Evolutionary conservation across 2,329 filamentous ascomycete genomes (phyloP), one percentile per base, ranked within the genome.

Genomic region (Verticillium tricorpus): DNA sequence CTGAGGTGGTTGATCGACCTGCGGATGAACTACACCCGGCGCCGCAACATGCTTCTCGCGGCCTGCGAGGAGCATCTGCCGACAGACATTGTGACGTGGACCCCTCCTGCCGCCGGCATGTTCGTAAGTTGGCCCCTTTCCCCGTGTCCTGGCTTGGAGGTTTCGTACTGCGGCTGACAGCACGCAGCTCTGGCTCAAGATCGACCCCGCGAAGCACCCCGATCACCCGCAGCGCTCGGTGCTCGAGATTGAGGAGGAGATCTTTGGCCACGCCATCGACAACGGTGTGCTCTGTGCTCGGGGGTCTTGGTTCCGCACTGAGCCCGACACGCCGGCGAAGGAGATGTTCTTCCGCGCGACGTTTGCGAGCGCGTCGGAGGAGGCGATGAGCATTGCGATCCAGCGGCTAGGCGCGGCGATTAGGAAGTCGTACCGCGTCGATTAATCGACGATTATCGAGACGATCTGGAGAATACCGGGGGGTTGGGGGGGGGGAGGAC

Each of bases 291-390:
- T 99, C 56, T 82, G 95, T 2, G 92, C 91, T 62, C 85, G 91
- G 57, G 95, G 95, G 3, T 93, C 89, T 57, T 99, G 93, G 93
- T 99, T 98, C 82, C 84, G 87, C 62, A 91, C 93, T 1, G 89
- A 95, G 72, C 84, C 82, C 54, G 81, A 85, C 57, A 81, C 79
- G 70, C 80, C 77, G 4, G 81, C 81, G 9, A 80, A 81, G 12
- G 89, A 87, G 32, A 81, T 97, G 75, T 97, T 92, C 78, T 96
- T 98, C 81, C 85, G 95, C 59, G 88, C 91, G 4, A 99, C 94
- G 0, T 99, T 90, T 78, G 93, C 94, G 0, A 89, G 93, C 40
- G 93, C 93, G 2, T 87, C 85, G 14, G 81, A 84, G 15, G 84
- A 88, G 60, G 85, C 87, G 67, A 93, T 94, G 81, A 80, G 80